A percentile compares a stretch with the other conserved stretches of the same genome.
These are phyloP conservation scores for Lipomyces orientalis DNA, from an alignment of 805 yeast species.

Conservation along the genomic window DNA sequence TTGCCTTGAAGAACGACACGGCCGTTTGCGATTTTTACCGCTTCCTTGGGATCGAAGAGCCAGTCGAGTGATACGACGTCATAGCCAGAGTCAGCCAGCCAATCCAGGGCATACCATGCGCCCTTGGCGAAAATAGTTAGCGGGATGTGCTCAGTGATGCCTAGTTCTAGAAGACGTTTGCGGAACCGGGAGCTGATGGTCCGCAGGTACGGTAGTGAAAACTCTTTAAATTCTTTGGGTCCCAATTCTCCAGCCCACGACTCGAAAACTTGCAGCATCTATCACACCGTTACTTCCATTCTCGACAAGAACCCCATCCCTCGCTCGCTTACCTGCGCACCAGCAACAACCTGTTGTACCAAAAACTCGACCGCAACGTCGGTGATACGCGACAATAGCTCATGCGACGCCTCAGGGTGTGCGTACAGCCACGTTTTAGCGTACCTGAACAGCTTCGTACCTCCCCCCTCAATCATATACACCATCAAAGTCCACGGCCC, in stretches of 20 bases:
- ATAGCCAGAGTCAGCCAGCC: constrained; percentile 79
- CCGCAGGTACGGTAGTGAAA: constrained; percentile 83
- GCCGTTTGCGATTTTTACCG: constrained; percentile 72
- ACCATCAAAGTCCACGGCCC: constrained; percentile 98
- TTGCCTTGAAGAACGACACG: constrained; percentile 92
- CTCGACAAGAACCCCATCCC: neutral
- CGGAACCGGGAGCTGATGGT: constrained; percentile 77
- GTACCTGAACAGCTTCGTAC: constrained; percentile 86
- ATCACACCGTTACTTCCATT: neutral
- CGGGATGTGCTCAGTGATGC: constrained; percentile 73
- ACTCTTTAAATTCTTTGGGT: constrained; percentile 84
- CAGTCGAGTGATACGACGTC: constrained; percentile 93
- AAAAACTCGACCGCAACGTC: constrained; percentile 90
- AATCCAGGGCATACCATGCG: constrained; percentile 95
- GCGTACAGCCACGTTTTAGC: constrained; percentile 92
- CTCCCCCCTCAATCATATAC: constrained; percentile 93
- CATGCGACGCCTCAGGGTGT: constrained; percentile 72
- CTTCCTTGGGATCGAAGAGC: constrained; percentile 83
- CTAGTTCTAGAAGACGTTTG: constrained; percentile 69
- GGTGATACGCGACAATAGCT: constrained; percentile 74
- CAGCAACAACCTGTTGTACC: constrained; percentile 94
- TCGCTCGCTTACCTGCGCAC: constrained; percentile 70
- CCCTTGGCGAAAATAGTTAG: constrained; percentile 92
- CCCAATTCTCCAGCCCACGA: constrained; percentile 98
- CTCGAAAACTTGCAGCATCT: constrained; percentile 91